Conservation (phyloP, 1,139 yeast genomes). For the Pichia sp. region DNA sequence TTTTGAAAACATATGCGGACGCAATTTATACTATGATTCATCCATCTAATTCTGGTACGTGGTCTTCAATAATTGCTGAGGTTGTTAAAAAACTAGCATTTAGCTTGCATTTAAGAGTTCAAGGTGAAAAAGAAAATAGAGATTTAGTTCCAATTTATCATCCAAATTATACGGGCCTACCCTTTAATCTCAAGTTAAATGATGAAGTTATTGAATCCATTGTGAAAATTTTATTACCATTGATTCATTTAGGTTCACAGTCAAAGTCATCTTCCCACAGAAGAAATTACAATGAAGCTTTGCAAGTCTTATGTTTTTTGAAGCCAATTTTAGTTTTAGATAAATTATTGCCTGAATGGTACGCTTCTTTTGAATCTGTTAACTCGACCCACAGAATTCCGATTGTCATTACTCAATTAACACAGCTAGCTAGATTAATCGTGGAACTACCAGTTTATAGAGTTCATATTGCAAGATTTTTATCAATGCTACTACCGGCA, state of each 20-base stretch:
- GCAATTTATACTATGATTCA: slow-evolving; percentile 82
- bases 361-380: slow-evolving; percentile 72
- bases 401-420: slow-evolving; percentile 64
- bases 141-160: slow-evolving; percentile 26
- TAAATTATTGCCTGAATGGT: slow-evolving; percentile 61
- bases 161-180: slow-evolving; percentile 40
- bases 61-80: slow-evolving; percentile 71
- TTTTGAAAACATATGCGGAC: slow-evolving; percentile 50
- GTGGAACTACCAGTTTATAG: slow-evolving; percentile 60
- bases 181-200: slow-evolving; percentile 41
- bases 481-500: slow-evolving; percentile 69
- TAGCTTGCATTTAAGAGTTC: slow-evolving; percentile 53
- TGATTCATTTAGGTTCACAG: slow-evolving; percentile 69
- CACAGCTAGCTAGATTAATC: slow-evolving; percentile 62
- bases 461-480: slow-evolving; percentile 69
- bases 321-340: slow-evolving; percentile 61
- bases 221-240: slow-evolving; percentile 49
- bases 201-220: slow-evolving; percentile 41
- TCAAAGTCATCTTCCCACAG: slow-evolving; percentile 59
- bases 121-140: slow-evolving; percentile 38
- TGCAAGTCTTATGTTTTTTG: slow-evolving; percentile 60
- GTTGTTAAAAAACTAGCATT: slow-evolving; percentile 50
- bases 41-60: slow-evolving; percentile 83
- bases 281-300: slow-evolving; percentile 52
- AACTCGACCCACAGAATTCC: slow-evolving; percentile 78